Evolutionary conservation across 2,329 filamentous ascomycete species (phyloP).

Genomic region (Pyrenochaeta sp.): DNA sequence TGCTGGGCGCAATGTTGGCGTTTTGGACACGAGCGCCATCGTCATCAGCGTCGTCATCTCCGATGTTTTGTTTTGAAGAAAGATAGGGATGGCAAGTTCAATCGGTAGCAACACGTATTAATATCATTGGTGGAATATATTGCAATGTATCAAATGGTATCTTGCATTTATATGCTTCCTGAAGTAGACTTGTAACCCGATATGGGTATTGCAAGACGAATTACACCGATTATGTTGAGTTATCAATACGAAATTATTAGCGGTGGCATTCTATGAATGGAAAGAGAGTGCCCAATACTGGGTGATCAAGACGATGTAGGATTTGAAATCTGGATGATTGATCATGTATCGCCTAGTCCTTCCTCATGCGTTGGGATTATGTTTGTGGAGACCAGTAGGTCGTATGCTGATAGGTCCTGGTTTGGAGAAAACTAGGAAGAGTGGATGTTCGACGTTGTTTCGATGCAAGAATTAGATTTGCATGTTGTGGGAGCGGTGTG

Average conservation of each 20-base stretch:
- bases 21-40: background rate
- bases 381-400: background rate
- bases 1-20: background rate
- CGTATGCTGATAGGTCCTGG: background rate
- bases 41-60: background rate
- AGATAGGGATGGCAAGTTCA: too few species aligned
- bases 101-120: too few species aligned
- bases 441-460: background rate
- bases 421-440: too few species aligned
- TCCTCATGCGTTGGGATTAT: too few species aligned
- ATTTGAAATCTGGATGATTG: background rate
- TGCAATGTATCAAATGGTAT: background rate
- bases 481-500: background rate
- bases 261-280: background rate
- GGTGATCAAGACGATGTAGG: background rate
- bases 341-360: background rate
- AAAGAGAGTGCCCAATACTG: background rate
- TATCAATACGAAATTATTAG: background rate
- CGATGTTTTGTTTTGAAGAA: background rate
- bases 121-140: background rate
- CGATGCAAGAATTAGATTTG: background rate
- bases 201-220: background rate
- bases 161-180: constrained; percentile 1
- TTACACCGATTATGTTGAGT: background rate
- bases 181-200: background rate